These are phyloP conservation scores for Nigrograna mackinnonii DNA, from an alignment of 2,329 filamentous ascomycete genomes.

Conservation along the genomic window DNA sequence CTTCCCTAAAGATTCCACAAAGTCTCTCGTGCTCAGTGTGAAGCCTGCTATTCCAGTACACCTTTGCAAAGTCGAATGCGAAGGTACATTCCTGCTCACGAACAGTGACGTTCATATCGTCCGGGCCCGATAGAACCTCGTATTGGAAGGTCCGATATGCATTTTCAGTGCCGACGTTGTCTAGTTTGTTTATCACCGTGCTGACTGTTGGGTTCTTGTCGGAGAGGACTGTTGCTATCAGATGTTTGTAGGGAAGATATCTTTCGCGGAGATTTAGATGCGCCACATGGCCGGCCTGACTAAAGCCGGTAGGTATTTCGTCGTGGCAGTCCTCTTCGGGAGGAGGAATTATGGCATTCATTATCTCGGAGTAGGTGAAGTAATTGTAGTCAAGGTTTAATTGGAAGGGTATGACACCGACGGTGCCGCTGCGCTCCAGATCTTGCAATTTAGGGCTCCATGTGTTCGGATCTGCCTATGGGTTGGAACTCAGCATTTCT, in stretches of 20 bases:
- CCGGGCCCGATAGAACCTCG: constrained; percentile 81
- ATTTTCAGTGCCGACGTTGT: constrained; percentile 82
- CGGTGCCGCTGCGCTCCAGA: constrained; percentile 68
- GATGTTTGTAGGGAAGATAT: constrained; percentile 81
- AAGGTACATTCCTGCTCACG: constrained; percentile 85
- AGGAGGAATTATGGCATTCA: constrained; percentile 71
- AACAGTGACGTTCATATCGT: constrained; percentile 82
- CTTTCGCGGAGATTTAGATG: constrained; percentile 87
- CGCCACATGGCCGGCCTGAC: constrained; percentile 88
- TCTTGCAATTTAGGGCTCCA: constrained; percentile 74
- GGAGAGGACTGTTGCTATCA: constrained; percentile 82
- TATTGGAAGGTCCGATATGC: constrained; percentile 92
- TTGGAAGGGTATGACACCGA: constrained; percentile 75
- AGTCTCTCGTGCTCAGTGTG: constrained; percentile 87
- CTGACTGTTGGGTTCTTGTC: constrained; percentile 84
- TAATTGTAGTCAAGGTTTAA: constrained; percentile 80
- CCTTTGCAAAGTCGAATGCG: constrained; percentile 90
- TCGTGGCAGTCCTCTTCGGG: constrained; percentile 74
- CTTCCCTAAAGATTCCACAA: constrained; percentile 73
- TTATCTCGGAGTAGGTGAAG: constrained; percentile 87
- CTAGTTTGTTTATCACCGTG: constrained; percentile 95
- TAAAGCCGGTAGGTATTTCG: constrained; percentile 85
- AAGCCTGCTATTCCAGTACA: constrained; percentile 97
- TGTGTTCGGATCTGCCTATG: constrained; percentile 66
- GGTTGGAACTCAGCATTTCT: constrained; percentile 38